Evolutionary conservation across 169 alveolate genomes (phyloP).

Genomic region (Babesia ovata): DNA sequence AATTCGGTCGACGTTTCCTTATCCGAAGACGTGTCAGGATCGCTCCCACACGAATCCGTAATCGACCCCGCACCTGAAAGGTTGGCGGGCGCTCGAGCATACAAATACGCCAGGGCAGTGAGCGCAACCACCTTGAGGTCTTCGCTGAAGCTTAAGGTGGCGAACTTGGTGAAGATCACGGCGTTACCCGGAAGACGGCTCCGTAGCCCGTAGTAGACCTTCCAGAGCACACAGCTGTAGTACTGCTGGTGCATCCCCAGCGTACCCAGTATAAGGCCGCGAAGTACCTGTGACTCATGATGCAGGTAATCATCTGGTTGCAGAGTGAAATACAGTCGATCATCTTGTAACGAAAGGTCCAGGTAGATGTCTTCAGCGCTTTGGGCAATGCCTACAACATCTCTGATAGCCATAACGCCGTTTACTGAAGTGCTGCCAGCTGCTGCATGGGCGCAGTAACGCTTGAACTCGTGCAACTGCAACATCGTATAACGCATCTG

Average conservation of each 20-base stretch:
- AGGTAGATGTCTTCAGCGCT: background rate
- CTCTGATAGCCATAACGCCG: too few relatives aligned
- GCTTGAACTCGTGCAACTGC: slow-evolving; percentile 8
- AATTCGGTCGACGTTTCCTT: background rate
- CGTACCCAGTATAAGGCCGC: slow-evolving; percentile 1
- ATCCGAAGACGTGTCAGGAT: background rate
- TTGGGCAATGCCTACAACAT: background rate
- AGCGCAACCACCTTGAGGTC: slow-evolving; percentile 8
- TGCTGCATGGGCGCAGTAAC: background rate
- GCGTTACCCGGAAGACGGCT: slow-evolving; percentile 10
- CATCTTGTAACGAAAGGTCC: slow-evolving; percentile 8
- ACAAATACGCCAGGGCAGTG: slow-evolving; percentile 25
- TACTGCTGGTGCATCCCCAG: background rate
- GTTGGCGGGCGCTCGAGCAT: background rate
- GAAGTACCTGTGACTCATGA: slow-evolving; percentile 3
- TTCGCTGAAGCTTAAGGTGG: slow-evolving; percentile 13
- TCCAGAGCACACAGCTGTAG: slow-evolving; percentile 1
- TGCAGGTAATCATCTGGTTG: slow-evolving; percentile 7
- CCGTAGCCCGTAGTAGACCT: slow-evolving; percentile 16
- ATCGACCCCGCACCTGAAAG: background rate
- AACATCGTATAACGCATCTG: slow-evolving; percentile 20
- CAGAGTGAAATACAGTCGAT: background rate
- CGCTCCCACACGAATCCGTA: too few relatives aligned
- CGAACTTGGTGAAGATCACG: slow-evolving; percentile 17
- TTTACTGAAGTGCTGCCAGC: background rate